These are phyloP conservation scores for Salvia miltiorrhiza DNA, from an alignment of 257 asterid species.

Conservation along the genomic window DNA sequence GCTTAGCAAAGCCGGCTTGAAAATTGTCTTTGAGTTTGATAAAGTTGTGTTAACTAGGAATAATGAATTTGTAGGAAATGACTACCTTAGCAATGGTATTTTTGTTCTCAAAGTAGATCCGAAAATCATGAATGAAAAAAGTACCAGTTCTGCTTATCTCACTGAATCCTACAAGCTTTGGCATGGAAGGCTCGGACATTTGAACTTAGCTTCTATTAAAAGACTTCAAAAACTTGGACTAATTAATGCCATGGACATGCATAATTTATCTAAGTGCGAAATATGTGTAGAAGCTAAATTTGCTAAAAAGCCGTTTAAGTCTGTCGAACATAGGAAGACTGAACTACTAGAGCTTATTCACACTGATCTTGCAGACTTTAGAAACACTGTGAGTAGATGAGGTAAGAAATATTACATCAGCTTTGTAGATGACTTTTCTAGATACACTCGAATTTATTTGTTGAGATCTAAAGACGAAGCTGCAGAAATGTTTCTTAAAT, in stretches of 20 bases:
- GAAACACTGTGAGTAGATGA: neutral
- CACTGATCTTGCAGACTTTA: neutral
- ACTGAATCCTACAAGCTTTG: neutral
- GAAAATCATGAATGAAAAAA: neutral
- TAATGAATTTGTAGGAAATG: neutral
- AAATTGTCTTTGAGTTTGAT: neutral
- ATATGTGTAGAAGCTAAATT: too few species aligned
- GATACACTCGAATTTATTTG: neutral
- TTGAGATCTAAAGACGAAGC: too few species aligned
- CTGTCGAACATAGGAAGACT: neutral
- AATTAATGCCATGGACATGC: neutral
- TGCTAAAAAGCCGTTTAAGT: neutral
- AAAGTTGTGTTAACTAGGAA: neutral
- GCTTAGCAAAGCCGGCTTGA: neutral
- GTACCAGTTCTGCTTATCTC: neutral
- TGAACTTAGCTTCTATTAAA: neutral
- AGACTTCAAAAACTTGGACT: neutral
- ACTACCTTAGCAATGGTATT: neutral
- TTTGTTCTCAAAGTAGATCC: neutral
- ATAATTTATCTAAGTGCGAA: neutral
- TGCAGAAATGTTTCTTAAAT: neutral
- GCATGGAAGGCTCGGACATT: neutral
- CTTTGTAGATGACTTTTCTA: neutral
- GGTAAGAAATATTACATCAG: neutral
- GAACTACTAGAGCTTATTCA: neutral